phyloP scores from a whole-genome alignment of 305 asterid genomes.

The Solanum hybrid region DNA sequence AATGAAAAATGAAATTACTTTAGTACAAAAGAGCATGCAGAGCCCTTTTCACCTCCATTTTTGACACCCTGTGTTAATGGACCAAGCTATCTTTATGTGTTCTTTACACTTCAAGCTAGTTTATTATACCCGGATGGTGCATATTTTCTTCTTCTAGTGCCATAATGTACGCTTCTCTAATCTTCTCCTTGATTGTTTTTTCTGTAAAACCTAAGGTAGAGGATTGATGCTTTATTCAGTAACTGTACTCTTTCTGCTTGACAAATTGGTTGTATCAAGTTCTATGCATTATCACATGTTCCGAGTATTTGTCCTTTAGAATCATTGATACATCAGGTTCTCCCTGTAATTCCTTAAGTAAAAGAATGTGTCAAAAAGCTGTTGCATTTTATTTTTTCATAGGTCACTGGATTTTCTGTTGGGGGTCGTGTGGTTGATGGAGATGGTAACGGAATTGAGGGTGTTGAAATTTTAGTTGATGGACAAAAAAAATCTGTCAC shows the following conservation, averaged over 20 bases:
- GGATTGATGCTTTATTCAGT: neutral
- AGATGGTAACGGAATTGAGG: conserved; percentile 67
- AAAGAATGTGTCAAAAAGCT: neutral
- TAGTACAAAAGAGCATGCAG: neutral
- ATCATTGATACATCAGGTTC: neutral
- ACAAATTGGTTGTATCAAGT: neutral
- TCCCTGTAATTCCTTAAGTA: neutral
- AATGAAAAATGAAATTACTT: neutral
- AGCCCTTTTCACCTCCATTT: neutral
- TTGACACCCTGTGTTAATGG: neutral
- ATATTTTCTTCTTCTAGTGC: neutral
- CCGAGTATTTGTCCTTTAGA: neutral
- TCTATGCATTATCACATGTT: neutral
- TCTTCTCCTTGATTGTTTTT: neutral
- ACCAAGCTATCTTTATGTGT: neutral
- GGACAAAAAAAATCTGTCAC: conserved; percentile 74
- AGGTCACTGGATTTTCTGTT: conserved; percentile 98
- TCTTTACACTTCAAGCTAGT: neutral
- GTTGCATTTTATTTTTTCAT: conserved; percentile 13
- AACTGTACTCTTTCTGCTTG: neutral
- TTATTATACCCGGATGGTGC: neutral
- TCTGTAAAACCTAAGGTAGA: neutral
- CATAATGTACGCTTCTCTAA: neutral
- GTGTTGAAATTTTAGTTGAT: conserved; percentile 65
- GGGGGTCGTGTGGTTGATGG: conserved; percentile 96